Evolutionary conservation across 148 eudicot genomes (phyloP), one percentile per base, ranked within the genome.

Genomic region (Fagopyrum tataricum): DNA sequence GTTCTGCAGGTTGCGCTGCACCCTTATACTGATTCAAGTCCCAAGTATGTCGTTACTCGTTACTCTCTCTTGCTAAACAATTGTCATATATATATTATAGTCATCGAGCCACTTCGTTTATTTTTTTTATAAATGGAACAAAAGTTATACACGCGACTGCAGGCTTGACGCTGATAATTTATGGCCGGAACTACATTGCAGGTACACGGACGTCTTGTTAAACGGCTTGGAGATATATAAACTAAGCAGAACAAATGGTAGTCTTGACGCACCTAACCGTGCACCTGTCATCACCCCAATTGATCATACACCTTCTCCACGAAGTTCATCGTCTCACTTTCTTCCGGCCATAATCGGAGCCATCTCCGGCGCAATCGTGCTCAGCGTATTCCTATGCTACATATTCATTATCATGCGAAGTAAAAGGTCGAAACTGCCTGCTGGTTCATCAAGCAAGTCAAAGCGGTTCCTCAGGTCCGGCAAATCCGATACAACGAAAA

Each of bases 331-430:
- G 4, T 48, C 52, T 2, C 52, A 48, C 52, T 0, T 15, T 15
- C 14, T 48, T 15, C 52, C 4, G 4, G 15, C 15, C 52, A 48
- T 48, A 13, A 11, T 48, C 14, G 52, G 52, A 11, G 52, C 15
- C 1, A 2, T 48, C 1, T 13, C 14, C 52, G 52, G 52, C 10
- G 52, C 23, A 73, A 84, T 92, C 92, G 90, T 88, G 81, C 87
- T 90, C 51, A 15, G 15, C 15, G 2, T 11, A 13, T 3, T 21
- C 62, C 67, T 1, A 71, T 53, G 9, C 52, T 48, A 6, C 14
- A 1, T 6, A 0, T 46, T 46, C 11, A 46, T 46, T 14, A 0
- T 48, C 14, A 13, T 15, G 15, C 4, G 52, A 13, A 15, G 52
- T 15, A 48, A 4, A 0, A 2, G 11, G 52, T 4, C 4, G 2